Evolutionary conservation across 345 rosid species (phyloP), one percentile per base, ranked within the genome.

Genomic region (Rhizophora apiculata): DNA sequence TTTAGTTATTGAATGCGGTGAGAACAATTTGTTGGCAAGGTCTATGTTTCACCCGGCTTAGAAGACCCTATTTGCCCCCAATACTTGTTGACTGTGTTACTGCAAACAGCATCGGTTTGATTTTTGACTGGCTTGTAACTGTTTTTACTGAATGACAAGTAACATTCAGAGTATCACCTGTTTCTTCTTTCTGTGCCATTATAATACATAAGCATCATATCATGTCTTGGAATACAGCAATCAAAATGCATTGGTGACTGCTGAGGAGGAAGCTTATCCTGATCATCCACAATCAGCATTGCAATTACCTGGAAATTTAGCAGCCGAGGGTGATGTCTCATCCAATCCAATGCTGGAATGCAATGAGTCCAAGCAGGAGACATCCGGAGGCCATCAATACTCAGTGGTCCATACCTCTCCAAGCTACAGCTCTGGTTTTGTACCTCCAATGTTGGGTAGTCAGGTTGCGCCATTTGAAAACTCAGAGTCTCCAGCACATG

Each of bases 401-500:
- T 74, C 92, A 1, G 77, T 78, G 64, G 88, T 83, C 69, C 92
- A 85, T 65, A 78, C 87, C 63, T 74, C 81, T 71, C 88, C 89
- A 32, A 85, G 74, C 81, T 84, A 83, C 82, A 80, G 73, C 67
- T 82, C 76, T 68, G 97, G 97, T 65, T 51, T 80, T 72, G 78
- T 76, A 79, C 88, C 92, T 71, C 86, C 97, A 68, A 74, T 86
- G 71, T 62, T 84, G 73, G 84, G 90, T 66, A 80, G 84, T 74
- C 96, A 87, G 74, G 75, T 81, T 75, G 82, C 86, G 64, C 76
- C 87, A 54, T 82, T 84, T 76, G 97, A 89, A 73, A 93, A 77
- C 73, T 73, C 92, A 6, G 96, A 93, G 70, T 83, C 92, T 76
- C 97, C 89, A 82, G 79, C 85, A 71, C 88, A 82, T 63, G 96